A percentile compares a stretch with the other conserved stretches of the same genome.
These are phyloP conservation scores for Quillaja saponaria DNA, from an alignment of 306 rosid species.

Conservation along the genomic window DNA sequence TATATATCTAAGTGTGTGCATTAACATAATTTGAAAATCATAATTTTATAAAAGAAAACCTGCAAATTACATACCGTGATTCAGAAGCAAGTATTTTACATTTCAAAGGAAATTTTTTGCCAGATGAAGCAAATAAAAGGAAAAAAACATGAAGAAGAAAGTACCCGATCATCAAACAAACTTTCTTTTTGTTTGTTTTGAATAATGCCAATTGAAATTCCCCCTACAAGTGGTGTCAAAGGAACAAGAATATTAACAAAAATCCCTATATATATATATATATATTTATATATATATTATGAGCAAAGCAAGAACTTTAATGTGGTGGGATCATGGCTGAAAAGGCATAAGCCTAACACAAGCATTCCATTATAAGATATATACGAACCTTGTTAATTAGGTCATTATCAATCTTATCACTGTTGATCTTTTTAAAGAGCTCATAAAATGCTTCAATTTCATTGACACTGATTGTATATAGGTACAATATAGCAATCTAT, in stretches of 20 bases:
- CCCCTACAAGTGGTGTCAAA: slow-evolving; percentile 56
- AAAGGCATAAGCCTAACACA: slow-evolving; percentile 20
- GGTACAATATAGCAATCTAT: not conserved
- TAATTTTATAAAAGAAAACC: not conserved
- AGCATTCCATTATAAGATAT: slow-evolving; percentile 5
- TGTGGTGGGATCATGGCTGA: too few relatives aligned
- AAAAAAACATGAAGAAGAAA: slow-evolving; percentile 8
- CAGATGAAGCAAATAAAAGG: slow-evolving; percentile 15
- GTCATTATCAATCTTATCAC: slow-evolving; percentile 95
- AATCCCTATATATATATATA: too few relatives aligned
- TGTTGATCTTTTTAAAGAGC: slow-evolving; percentile 95
- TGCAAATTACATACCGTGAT: not conserved
- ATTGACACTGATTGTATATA: slow-evolving; percentile 87
- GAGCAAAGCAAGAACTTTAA: too few relatives aligned
- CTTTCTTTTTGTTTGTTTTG: slow-evolving; percentile 98
- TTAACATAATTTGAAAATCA: too few relatives aligned
- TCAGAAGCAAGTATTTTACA: slow-evolving; percentile 1
- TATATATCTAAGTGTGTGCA: too few relatives aligned
- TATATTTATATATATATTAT: too few relatives aligned
- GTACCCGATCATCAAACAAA: slow-evolving; percentile 94
- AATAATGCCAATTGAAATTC: slow-evolving; percentile 95
- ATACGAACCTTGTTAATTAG: slow-evolving; percentile 85
- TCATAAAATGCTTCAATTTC: slow-evolving; percentile 98
- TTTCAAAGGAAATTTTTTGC: slow-evolving; percentile 20
- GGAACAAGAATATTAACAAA: not conserved